phyloP scores from a whole-genome alignment of 768 basidiomycete species.

The Auriscalpium orientale region DNA sequence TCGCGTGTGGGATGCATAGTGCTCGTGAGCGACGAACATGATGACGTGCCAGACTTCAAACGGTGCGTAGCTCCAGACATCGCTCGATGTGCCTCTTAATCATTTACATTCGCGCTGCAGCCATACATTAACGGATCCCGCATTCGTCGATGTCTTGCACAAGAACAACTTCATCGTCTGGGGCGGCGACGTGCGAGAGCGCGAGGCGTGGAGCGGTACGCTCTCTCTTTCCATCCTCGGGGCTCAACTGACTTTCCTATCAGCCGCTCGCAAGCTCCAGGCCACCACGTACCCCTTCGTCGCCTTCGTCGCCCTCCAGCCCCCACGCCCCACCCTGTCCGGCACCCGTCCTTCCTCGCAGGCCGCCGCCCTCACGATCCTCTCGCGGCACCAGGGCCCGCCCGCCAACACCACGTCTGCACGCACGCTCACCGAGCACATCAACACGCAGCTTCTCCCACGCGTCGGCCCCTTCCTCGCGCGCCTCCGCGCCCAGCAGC shows the following conservation, averaged over 20 bases:
- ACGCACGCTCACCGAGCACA: slow-evolving; percentile 52
- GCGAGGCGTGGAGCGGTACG: slow-evolving; percentile 73
- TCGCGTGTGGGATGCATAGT: slow-evolving; percentile 71
- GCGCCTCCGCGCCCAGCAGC: slow-evolving; percentile 45
- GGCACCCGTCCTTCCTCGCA: slow-evolving; percentile 27
- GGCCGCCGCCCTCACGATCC: slow-evolving; percentile 58
- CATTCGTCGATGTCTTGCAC: slow-evolving; percentile 58
- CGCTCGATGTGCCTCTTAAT: background rate
- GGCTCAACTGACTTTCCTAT: background rate
- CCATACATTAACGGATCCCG: slow-evolving; percentile 66
- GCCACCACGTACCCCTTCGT: slow-evolving; percentile 91
- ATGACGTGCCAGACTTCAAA: slow-evolving; percentile 84
- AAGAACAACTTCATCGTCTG: slow-evolving; percentile 79
- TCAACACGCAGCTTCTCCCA: slow-evolving; percentile 68
- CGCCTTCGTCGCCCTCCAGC: slow-evolving; percentile 85
- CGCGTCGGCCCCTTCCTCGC: slow-evolving; percentile 72
- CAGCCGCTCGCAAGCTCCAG: slow-evolving; percentile 66
- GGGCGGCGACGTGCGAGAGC: slow-evolving; percentile 85
- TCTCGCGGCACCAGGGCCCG: slow-evolving; percentile 80
- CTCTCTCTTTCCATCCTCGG: background rate
- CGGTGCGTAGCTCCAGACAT: slow-evolving; percentile 34
- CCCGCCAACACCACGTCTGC: slow-evolving; percentile 55
- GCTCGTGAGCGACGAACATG: slow-evolving; percentile 84
- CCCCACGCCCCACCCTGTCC: slow-evolving; percentile 40
- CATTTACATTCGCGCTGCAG: slow-evolving; percentile 27